These are phyloP conservation scores for Mycena alexandri DNA, from an alignment of 768 basidiomycete species.

Conservation along the genomic window DNA sequence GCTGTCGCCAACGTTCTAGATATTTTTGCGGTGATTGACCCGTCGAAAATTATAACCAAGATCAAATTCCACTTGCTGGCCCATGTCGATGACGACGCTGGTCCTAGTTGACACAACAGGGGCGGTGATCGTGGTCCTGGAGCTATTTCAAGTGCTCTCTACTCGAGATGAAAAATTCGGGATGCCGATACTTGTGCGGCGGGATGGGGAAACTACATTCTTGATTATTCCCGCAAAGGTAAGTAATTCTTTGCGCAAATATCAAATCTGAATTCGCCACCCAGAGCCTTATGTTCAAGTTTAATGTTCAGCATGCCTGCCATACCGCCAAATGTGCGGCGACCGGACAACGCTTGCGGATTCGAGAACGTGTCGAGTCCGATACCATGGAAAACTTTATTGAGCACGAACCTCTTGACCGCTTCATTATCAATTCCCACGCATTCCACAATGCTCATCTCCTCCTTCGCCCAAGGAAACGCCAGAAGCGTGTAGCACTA, in stretches of 20 bases:
- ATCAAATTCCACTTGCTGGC: too few species aligned
- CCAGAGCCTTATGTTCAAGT: too few species aligned
- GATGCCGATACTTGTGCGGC: background rate
- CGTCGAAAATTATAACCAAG: too few species aligned
- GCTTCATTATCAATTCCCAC: constrained; percentile 41
- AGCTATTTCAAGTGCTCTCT: background rate
- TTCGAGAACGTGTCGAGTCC: constrained; percentile 37
- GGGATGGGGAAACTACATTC: background rate
- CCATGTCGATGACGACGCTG: too few species aligned
- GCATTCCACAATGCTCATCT: too few species aligned
- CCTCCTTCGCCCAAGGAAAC: background rate
- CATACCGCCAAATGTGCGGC: constrained; percentile 25
- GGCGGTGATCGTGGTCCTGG: background rate
- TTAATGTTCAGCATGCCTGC: constrained; percentile 45
- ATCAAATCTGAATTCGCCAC: constrained; percentile 38
- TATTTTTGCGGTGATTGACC: too few species aligned
- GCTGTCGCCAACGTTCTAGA: too few species aligned
- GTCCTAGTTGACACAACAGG: background rate
- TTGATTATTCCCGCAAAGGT: constrained; percentile 1
- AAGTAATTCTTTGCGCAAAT: background rate
- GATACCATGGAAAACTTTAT: constrained; percentile 16
- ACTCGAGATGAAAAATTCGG: background rate
- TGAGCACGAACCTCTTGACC: constrained; percentile 23
- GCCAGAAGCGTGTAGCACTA: too few species aligned
- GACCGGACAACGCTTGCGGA: constrained; percentile 4